Evolutionary conservation across 345 rosid genomes (phyloP).

Genomic region (Microcos paniculata): DNA sequence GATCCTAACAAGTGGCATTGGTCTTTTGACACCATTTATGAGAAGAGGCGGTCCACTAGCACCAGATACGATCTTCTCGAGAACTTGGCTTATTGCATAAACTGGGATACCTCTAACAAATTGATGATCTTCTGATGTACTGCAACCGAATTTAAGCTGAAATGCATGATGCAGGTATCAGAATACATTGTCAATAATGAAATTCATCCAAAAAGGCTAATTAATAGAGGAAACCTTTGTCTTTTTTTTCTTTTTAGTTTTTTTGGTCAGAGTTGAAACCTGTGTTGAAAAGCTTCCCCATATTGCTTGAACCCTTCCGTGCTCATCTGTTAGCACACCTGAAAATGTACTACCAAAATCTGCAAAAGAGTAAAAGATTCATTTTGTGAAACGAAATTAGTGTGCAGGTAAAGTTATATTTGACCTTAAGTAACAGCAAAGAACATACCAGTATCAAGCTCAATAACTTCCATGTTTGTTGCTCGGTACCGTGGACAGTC

Average conservation of each 20-base stretch:
- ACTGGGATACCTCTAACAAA: constrained; percentile 89
- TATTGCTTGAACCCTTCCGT: constrained; percentile 81
- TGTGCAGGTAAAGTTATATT: constrained; percentile 4
- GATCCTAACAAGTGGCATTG: constrained; percentile 86
- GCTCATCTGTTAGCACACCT: constrained; percentile 90
- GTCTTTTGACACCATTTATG: constrained; percentile 78
- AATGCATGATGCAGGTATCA: constrained; percentile 26
- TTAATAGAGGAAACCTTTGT: constrained; percentile 56
- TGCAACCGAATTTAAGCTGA: constrained; percentile 72
- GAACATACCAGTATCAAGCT: constrained; percentile 80
- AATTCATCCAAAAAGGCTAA: constrained; percentile 8
- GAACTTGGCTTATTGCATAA: constrained; percentile 68
- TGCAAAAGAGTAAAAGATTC: constrained; percentile 31
- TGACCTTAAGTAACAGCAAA: constrained; percentile 14
- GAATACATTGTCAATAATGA: constrained; percentile 10
- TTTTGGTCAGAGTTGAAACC: constrained; percentile 43
- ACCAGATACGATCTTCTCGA: constrained; percentile 67
- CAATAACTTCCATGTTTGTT: constrained; percentile 93
- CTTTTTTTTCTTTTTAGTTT: constrained; percentile 11
- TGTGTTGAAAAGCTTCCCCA: constrained; percentile 98
- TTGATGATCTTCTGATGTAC: constrained; percentile 85
- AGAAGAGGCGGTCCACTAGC: constrained; percentile 71
- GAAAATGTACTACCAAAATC: constrained; percentile 97
- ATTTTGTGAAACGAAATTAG: constrained; percentile 4
- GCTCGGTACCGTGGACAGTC: constrained; percentile 95